Evolutionary conservation across 2,329 filamentous ascomycete genomes (phyloP).

Genomic region (Pyrenophora graminea): DNA sequence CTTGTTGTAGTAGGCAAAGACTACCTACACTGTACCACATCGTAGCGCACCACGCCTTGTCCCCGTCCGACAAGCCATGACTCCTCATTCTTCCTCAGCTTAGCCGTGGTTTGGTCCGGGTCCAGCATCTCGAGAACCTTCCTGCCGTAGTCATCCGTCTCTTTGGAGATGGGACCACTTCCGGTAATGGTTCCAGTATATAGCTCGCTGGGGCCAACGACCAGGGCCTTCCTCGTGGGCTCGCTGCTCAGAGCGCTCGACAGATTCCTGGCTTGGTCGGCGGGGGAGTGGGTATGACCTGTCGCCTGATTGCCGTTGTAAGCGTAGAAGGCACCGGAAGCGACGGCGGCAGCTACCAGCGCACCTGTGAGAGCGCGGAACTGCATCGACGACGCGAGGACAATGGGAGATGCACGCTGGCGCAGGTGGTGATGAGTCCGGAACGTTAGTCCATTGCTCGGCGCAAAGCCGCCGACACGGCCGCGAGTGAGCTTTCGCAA

Average conservation of each 20-base stretch:
- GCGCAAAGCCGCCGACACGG: constrained; percentile 44
- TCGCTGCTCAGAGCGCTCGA: constrained; percentile 50
- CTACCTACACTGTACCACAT: constrained; percentile 70
- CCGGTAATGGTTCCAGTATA: constrained; percentile 85
- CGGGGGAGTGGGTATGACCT: constrained; percentile 25
- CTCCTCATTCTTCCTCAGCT: constrained; percentile 85
- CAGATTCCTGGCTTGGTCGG: constrained; percentile 39
- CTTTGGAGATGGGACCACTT: constrained; percentile 85
- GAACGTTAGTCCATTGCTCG: constrained; percentile 52
- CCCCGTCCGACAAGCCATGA: constrained; percentile 90
- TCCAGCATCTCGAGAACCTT: constrained; percentile 95
- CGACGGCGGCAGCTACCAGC: constrained; percentile 68
- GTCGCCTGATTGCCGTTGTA: constrained; percentile 56
- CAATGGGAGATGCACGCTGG: constrained; percentile 47
- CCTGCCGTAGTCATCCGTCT: constrained; percentile 79
- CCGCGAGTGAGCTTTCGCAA: constrained; percentile 64
- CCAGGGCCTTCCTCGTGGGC: constrained; percentile 67
- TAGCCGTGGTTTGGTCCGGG: constrained; percentile 88
- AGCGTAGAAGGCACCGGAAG: constrained; percentile 76
- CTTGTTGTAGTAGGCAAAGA: background rate
- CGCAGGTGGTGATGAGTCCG: constrained; percentile 51
- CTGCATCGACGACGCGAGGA: constrained; percentile 74
- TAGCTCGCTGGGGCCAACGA: constrained; percentile 88
- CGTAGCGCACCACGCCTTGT: constrained; percentile 89
- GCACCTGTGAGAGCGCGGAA: constrained; percentile 69